These are phyloP conservation scores for Cladosporium sp. DNA, from an alignment of 2,329 filamentous ascomycete genomes.

Conservation along the genomic window DNA sequence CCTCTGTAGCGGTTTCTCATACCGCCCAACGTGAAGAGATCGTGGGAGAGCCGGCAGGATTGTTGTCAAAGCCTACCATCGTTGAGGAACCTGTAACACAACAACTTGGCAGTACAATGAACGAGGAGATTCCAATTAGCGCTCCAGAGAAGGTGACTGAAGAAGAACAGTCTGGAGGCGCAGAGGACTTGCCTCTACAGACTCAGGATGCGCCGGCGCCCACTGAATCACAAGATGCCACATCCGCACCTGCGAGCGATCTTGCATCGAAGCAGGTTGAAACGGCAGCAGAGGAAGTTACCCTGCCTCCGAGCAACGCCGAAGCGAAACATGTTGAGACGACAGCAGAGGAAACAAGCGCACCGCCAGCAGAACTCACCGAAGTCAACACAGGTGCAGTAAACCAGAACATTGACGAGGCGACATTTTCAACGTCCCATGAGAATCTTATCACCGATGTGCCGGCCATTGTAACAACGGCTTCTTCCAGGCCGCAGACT, in stretches of 20 bases:
- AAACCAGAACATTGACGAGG: not conserved
- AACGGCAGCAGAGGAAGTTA: not conserved
- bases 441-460: conserved; percentile 10
- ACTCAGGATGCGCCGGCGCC: not conserved
- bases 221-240: not conserved
- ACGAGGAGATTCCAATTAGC: not conserved
- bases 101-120: no score
- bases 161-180: not conserved
- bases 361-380: not conserved
- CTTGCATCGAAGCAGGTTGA: not conserved
- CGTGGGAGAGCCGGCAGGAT: not conserved
- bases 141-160: not conserved
- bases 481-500: conserved; percentile 8
- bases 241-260: not conserved
- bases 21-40: not conserved
- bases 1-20: not conserved
- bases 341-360: not conserved
- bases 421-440: not conserved
- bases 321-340: not conserved
- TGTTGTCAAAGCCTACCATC: not conserved
- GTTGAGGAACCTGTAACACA: not conserved
- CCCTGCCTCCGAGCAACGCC: not conserved
- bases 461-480: conserved; percentile 9
- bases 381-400: not conserved
- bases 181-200: not conserved